Conservation (phyloP, 2,329 filamentous ascomycete species). For the Arthrobotrys entomopaga region DNA sequence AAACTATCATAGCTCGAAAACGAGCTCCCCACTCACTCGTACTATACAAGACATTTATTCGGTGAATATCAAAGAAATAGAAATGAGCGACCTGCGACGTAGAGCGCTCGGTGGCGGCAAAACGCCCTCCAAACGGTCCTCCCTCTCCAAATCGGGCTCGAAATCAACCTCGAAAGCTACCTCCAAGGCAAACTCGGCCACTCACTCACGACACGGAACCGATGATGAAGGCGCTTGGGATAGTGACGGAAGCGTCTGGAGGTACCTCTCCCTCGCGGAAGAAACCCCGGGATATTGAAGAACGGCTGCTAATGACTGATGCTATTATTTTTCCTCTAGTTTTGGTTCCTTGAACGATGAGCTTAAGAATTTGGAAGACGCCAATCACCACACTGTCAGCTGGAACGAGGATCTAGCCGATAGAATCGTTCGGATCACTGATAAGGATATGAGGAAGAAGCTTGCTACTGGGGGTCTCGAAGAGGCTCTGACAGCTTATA, state of each 20-base stretch:
- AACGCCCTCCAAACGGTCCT: constrained; percentile 69
- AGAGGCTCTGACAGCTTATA: constrained; percentile 71
- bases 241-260: constrained; percentile 69
- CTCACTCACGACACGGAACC: constrained; percentile 71
- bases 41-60: constrained; percentile 8
- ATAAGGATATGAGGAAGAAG: constrained; percentile 72
- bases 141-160: constrained; percentile 69
- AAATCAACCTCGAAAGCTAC: constrained; percentile 69
- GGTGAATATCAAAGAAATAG: background rate
- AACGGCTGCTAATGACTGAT: constrained; percentile 62
- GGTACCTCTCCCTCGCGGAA: constrained; percentile 62
- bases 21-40: background rate
- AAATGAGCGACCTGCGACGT: constrained; percentile 73
- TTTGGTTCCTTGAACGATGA: constrained; percentile 76
- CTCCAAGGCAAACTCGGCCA: constrained; percentile 71
- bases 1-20: background rate
- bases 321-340: constrained; percentile 63
- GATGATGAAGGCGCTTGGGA: constrained; percentile 71
- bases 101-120: constrained; percentile 78
- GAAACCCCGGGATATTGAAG: constrained; percentile 65
- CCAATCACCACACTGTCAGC: constrained; percentile 61
- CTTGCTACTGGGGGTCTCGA: constrained; percentile 78
- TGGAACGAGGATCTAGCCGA: constrained; percentile 73
- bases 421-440: constrained; percentile 76
- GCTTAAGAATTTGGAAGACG: constrained; percentile 68